These are phyloP conservation scores for Graphilbum sp. DNA, from an alignment of 2,329 filamentous ascomycete species.

Conservation along the genomic window DNA sequence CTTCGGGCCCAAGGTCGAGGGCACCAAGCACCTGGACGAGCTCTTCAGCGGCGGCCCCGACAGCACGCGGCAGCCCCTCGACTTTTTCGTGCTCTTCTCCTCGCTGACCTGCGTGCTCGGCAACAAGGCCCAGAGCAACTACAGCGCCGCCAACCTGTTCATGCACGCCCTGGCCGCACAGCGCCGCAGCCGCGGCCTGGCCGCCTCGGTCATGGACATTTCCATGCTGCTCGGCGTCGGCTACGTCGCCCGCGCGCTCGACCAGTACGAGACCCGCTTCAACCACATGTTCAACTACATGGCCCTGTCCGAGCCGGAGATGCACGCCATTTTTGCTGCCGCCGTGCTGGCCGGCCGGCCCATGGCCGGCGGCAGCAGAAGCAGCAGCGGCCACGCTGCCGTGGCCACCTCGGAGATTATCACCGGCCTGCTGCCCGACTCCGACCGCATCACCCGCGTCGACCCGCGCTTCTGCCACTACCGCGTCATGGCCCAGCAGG, in stretches of 20 bases:
- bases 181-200: slow-evolving; percentile 17
- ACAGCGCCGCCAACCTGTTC: slow-evolving; percentile 24
- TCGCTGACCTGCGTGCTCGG: slow-evolving; percentile 17
- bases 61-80: slow-evolving; percentile 2
- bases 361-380: neutral
- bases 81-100: slow-evolving; percentile 17
- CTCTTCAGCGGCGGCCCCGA: neutral
- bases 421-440: neutral
- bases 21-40: neutral
- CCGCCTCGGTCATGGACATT: slow-evolving; percentile 23
- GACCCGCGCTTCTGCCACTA: neutral
- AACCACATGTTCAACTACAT: neutral
- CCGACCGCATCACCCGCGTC: neutral
- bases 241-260: slow-evolving; percentile 1
- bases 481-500: neutral
- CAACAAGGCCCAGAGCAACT: slow-evolving; percentile 21
- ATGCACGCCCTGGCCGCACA: slow-evolving; percentile 22
- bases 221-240: slow-evolving; percentile 11
- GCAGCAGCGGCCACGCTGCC: neutral
- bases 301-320: neutral
- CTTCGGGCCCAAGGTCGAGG: neutral
- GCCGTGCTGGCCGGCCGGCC: neutral
- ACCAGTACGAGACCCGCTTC: slow-evolving; percentile 5
- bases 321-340: neutral
- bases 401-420: neutral